A percentile compares a stretch with the other conserved stretches of the same genome.
Evolutionary conservation across 805 yeast genomes (phyloP).

Genomic region (Metschnikowia continentalis): DNA sequence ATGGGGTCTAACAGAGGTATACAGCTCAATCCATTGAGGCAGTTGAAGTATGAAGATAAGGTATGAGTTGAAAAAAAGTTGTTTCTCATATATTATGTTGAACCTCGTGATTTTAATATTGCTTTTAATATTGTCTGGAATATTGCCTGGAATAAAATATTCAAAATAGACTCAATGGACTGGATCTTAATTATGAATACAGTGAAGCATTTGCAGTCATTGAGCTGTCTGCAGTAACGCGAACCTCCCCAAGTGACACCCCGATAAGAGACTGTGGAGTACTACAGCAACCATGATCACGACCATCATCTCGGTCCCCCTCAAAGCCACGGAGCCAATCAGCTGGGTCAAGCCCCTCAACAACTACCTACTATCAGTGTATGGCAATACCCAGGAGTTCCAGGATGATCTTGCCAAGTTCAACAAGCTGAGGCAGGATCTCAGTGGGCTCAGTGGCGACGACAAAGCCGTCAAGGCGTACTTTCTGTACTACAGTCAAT

Average conservation of each 20-base stretch:
- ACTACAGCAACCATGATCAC: slow-evolving; percentile 17
- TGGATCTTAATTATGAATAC: too few relatives aligned
- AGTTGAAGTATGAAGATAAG: too few relatives aligned
- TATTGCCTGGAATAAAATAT: too few relatives aligned
- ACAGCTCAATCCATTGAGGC: too few relatives aligned
- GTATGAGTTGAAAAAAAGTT: too few relatives aligned
- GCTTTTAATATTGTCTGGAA: too few relatives aligned
- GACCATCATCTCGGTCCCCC: slow-evolving; percentile 18
- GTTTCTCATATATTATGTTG: too few relatives aligned
- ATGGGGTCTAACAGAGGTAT: too few relatives aligned
- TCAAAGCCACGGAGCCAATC: slow-evolving; percentile 49
- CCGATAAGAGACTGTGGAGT: neutral
- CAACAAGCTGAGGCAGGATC: slow-evolving; percentile 56
- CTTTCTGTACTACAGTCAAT: slow-evolving; percentile 71
- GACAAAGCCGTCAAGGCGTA: slow-evolving; percentile 48
- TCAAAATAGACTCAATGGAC: too few relatives aligned
- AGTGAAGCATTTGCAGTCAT: neutral
- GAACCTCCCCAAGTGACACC: neutral
- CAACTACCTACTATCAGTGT: slow-evolving; percentile 52
- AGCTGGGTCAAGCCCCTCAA: slow-evolving; percentile 66
- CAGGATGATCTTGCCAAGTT: slow-evolving; percentile 51
- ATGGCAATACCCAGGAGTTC: slow-evolving; percentile 60
- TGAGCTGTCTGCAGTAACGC: neutral
- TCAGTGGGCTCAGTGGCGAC: slow-evolving; percentile 46
- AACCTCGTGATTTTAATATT: neutral